Base-by-base conservation (phyloP, 225 moss, liverwort and hornwort genomes). In the Polytrichum commune region DNA sequence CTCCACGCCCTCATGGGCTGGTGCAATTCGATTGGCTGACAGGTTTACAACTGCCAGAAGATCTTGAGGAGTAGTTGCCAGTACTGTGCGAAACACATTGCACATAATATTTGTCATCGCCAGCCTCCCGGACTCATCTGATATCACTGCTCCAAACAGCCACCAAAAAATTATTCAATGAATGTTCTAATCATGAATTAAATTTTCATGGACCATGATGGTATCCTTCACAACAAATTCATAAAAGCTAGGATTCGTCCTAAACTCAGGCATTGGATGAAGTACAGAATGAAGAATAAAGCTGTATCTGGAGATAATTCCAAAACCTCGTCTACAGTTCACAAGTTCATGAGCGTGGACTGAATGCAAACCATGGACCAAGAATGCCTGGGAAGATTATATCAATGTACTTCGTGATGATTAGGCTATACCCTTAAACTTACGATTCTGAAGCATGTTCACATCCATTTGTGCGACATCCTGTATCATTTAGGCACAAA, bases 1-100 rank as follows among this genome's bases (percentile, higher is more conserved):
- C 85, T 98, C 98, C 69, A 95, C 91, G 55, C 95, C 98, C 78
- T 98, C 95, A 19, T 98, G 98, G 6, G 98, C 91, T 20, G 98
- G 98, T 56, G 98, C 98, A 73, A 98, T 86, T 74, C 92, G 92
- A 69, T 98, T 98, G 54, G 95, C 98, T 71, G 95, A 85, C 33
- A 98, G 83, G 73, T 89, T 93, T 64, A 98, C 98, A 23, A 98
- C 82, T 19, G 93, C 82, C 62, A 98, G 80, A 68, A 98, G 83
- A 85, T 98, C 98, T 73, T 77, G 81, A 8, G 98, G 98, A 24
- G 83, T 78, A 53, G 90, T 91, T 38, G 87, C 87, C 80, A 95
- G 86, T 26, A 98, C 95, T 65, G 98, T 89, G 66, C 98, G 92
- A 74, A 98, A 93, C 28, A 93, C 93, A 79, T 98, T 98, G 80